Conservation (phyloP, 129 eudicot genomes). For the Dittrichia graveolens region DNA sequence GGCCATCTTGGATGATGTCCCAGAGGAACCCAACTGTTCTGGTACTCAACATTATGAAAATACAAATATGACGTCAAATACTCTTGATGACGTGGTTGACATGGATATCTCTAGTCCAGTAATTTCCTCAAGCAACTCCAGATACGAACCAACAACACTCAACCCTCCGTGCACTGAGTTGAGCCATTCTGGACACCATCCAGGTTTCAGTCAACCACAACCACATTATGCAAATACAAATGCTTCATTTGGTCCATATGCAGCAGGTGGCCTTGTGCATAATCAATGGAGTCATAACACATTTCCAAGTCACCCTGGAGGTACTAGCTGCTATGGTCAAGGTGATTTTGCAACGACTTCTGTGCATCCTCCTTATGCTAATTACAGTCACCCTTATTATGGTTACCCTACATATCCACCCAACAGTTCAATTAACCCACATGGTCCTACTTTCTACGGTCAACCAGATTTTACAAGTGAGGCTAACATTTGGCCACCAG, state of each 20-base stretch:
- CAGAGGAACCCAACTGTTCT: conserved; percentile 31
- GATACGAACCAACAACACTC: not conserved
- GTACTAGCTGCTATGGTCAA: not conserved
- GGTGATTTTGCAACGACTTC: conserved; percentile 1
- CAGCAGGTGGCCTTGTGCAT: not conserved
- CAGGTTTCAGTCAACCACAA: conserved; percentile 17
- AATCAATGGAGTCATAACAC: not conserved
- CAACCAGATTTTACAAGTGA: conserved; percentile 21
- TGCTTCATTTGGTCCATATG: conserved; percentile 12
- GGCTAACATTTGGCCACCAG: conserved; percentile 34
- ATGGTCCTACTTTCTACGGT: not conserved
- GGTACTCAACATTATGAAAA: conserved; percentile 16
- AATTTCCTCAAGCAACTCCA: conserved; percentile 21
- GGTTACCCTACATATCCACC: not conserved
- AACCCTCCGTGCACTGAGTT: conserved; percentile 6
- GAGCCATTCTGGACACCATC: conserved; percentile 19
- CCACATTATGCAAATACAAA: conserved; percentile 7
- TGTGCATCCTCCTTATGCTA: not conserved
- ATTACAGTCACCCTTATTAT: conserved; percentile 12
- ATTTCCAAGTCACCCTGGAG: conserved; percentile 14
- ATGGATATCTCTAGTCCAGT: conserved; percentile 35
- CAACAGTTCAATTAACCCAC: not conserved
- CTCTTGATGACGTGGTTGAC: conserved; percentile 22
- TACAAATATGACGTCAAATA: not conserved
- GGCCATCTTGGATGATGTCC: conserved; percentile 48